Evolutionary conservation across 2,329 filamentous ascomycete species (phyloP).

Genomic region (Fusarium sp.): DNA sequence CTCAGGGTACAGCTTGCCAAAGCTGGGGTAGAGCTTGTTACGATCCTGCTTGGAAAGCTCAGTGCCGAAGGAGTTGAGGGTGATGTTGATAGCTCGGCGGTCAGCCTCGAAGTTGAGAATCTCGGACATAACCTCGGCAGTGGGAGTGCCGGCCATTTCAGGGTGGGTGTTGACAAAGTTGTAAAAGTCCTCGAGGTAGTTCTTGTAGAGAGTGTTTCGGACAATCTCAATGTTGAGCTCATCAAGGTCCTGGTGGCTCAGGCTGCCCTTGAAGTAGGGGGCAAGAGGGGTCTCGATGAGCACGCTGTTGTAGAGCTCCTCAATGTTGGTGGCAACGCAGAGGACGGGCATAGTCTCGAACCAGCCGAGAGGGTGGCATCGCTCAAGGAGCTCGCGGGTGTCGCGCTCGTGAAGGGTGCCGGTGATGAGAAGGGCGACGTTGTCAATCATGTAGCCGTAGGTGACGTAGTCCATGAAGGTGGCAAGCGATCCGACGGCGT

Average conservation of each 20-base stretch:
- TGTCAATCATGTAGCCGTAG: slow-evolving; percentile 99
- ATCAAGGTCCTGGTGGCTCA: slow-evolving; percentile 95
- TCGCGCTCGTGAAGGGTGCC: slow-evolving; percentile 97
- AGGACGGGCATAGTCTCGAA: slow-evolving; percentile 99
- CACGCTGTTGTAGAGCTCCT: slow-evolving; percentile 98
- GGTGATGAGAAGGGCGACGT: slow-evolving; percentile 96
- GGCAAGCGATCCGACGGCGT: slow-evolving; percentile 87
- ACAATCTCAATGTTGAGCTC: slow-evolving; percentile 99
- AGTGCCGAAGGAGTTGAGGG: slow-evolving; percentile 96
- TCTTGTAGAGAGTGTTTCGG: slow-evolving; percentile 98
- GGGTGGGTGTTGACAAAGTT: slow-evolving; percentile 89
- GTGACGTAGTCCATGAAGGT: slow-evolving; percentile 98
- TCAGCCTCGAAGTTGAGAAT: slow-evolving; percentile 97
- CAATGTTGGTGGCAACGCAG: slow-evolving; percentile 97
- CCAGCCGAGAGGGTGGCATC: slow-evolving; percentile 97
- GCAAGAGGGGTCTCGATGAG: slow-evolving; percentile 95
- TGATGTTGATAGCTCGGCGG: slow-evolving; percentile 97
- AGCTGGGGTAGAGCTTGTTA: slow-evolving; percentile 93
- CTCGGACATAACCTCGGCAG: slow-evolving; percentile 93
- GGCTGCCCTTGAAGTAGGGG: slow-evolving; percentile 94
- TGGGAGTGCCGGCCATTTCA: slow-evolving; percentile 87
- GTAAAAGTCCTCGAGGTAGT: slow-evolving; percentile 98
- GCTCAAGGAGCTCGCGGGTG: slow-evolving; percentile 90
- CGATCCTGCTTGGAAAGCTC: slow-evolving; percentile 92
- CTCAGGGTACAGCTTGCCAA: slow-evolving; percentile 91